Base-by-base conservation (phyloP, 768 basidiomycete genomes). In the Asterophora lycoperdoides region DNA sequence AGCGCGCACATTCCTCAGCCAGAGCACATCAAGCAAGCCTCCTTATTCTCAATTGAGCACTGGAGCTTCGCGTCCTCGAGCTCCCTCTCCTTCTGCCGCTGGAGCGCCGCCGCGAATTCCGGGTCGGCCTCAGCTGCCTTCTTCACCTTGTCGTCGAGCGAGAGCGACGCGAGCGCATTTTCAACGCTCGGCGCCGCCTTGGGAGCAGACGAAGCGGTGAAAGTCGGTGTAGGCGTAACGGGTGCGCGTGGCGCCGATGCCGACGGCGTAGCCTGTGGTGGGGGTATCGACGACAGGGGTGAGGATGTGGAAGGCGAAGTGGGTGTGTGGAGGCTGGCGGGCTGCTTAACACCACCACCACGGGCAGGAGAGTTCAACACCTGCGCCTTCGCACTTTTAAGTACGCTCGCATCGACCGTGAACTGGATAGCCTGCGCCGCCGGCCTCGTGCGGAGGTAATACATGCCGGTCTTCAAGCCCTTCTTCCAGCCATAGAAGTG, bases 401-500 rank as follows among this genome's bases (percentile, higher is more conserved):
- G 72, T 44, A 89, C 69, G 32, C 72, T 78, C 65, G 89, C 85
- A 65, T 95, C 93, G 51, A 98, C 82, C 8, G 96, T 99, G 75
- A 99, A 97, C 72, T 99, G 93, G 65, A 95, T 94, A 43, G 96
- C 96, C 61, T 92, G 86, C 10, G 92, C 90, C 8, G 94, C 93
- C 4, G 96, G 91, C 44, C 91, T 81, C 30, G 96, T 97, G 46
- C 96, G 83, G 42, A 99, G 78, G 69, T 99, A 98, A 72, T 93
- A 93, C 90, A 95, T 94, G 57, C 95, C 96, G 1, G 96, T 99
- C 81, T 99, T 99, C 62, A 99, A 72, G 29, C 96, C 96, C 72
- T 92, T 92, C 80, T 95, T 95, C 96, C 96, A 98, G n/a, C 93
- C 96, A 64, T 97, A 97, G 76, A 94, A 95, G 68, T 94, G 93